Base-by-base conservation (phyloP, 768 basidiomycete genomes). In the Boletus coccyginus region DNA sequence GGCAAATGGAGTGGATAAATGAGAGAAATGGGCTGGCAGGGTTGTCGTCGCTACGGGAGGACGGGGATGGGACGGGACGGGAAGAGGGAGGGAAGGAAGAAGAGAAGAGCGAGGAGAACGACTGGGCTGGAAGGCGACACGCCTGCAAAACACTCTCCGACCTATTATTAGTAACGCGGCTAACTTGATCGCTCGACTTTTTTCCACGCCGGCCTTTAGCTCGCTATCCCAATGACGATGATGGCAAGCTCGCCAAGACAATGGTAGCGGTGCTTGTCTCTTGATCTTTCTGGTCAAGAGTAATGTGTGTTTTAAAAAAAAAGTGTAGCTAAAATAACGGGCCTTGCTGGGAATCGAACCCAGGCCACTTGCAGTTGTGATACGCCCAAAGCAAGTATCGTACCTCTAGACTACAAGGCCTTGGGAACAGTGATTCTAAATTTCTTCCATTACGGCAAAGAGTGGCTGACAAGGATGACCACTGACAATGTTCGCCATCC, bases 301-400 rank as follows among this genome's bases (percentile, higher is more conserved):
- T 2, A 36, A 36, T 14, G 5, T 36, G 35, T 36, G 35, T 14
- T 14, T 3, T 3, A 36, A 36, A 36, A 32, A 24, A 29, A 7
- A 19, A 21, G 21, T 21, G 21, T 24, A 3, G 4, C 17, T 7
- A 51, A 62, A 66, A 62, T 56, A 21, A 10, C 0, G 72, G 70
- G 72, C 72, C 68, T 64, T 57, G 58, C 73, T 67, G 72, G 66
- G 70, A 73, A 70, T 72, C 68, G 72, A 72, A 72, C 70, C 69
- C 68, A 72, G 68, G 70, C 59, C 71, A 74, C 71, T 73, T 70
- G 68, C 64, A 70, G 8, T 68, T 63, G 68, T 38, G 53, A 16
- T 35, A 0, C n/a, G 41, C 70, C 70, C 70, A 71, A 71, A 73
- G 70, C 72, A 70, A 72, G 66, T 70, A 69, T 69, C 69, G 72